Base-by-base conservation (phyloP, 1,284 basidiomycete species). In the Amylostereum areolatum region DNA sequence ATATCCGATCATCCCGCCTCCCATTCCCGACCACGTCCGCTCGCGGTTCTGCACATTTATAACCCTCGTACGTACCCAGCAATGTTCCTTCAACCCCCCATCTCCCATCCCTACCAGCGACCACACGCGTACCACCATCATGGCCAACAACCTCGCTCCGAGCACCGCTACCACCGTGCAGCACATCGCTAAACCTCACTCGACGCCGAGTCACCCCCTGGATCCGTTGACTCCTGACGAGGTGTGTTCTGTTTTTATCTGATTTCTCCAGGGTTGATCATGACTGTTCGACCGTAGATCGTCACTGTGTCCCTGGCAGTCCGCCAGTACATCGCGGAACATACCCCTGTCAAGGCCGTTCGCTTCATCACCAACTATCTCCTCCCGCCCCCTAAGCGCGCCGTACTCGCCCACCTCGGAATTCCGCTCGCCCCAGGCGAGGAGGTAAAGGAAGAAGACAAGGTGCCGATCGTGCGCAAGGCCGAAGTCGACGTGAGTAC, bases 371-470 rank as follows among this genome's bases (percentile, higher is more conserved):
- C 80, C 5, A 80, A 79, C 53, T 72, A 69, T 52, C 75, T 90
- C 2, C 68, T 90, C 34, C 84, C 82, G n/a, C 82, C 89, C 1
- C 84, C 86, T 0, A 92, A 92, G 72, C 78, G 72, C 53, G 75
- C 73, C 25, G 89, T 92, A n/a, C 79, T 92, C 37, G 83, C 87
- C 1, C 73, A 74, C 53, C 78, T 92, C 33, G 84, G 85, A 5
- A 89, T 92, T 43, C 80, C 89, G 1, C 64, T 83, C 45, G 63
- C 67, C 1, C 80, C 84, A 2, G 86, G 83, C 11, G 72, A 70
- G 31, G 72, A 72, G 46, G 77, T 81, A 2, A 78, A 80, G 48
- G 49, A 56, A 10, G 45, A 48, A 36, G 52, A 53, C 58, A 70
- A 0, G 70, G 73, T 24, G 59, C 69, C 72, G 33, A 81, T 92